Evolutionary conservation across 345 rosid genomes (phyloP).

Genomic region (Alliaria petiolata): DNA sequence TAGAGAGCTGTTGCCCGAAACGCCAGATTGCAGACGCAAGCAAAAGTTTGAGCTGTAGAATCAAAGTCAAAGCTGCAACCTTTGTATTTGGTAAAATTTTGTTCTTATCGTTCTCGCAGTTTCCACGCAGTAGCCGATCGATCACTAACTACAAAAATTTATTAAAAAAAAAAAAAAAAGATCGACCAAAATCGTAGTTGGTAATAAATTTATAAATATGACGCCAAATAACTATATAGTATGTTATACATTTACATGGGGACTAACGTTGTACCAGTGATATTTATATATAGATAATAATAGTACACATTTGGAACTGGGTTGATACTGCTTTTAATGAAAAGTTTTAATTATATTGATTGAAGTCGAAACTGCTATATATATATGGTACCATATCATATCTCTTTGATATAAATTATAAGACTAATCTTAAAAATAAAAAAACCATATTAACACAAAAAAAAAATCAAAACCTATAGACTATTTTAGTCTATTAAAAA

Average conservation of each 20-base stretch:
- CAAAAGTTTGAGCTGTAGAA: slow-evolving; percentile 8
- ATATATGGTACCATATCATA: too few relatives aligned
- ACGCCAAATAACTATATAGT: not conserved
- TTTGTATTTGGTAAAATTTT: too few relatives aligned
- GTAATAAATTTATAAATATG: not conserved
- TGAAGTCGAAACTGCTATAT: too few relatives aligned
- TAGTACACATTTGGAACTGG: not conserved
- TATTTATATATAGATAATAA: not conserved
- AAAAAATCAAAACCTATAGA: too few relatives aligned
- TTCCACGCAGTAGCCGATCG: slow-evolving; percentile 14
- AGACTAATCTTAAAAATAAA: not conserved
- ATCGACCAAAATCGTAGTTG: slow-evolving; percentile 24
- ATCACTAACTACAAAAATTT: not conserved
- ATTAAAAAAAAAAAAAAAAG: not conserved
- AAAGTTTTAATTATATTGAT: not conserved
- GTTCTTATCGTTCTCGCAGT: slow-evolving; percentile 20
- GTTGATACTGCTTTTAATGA: not conserved
- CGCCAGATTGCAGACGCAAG: slow-evolving; percentile 11
- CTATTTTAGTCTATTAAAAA: not conserved
- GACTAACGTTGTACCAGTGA: not conserved
- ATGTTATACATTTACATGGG: not conserved
- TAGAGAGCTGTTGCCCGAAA: too few relatives aligned
- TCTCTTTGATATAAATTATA: not conserved
- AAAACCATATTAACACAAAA: not conserved
- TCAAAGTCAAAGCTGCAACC: slow-evolving; percentile 31